Evolutionary conservation across 129 eudicot genomes (phyloP), one percentile per base, ranked within the genome.

Genomic region (Rutidosis leptorrhynchoides): DNA sequence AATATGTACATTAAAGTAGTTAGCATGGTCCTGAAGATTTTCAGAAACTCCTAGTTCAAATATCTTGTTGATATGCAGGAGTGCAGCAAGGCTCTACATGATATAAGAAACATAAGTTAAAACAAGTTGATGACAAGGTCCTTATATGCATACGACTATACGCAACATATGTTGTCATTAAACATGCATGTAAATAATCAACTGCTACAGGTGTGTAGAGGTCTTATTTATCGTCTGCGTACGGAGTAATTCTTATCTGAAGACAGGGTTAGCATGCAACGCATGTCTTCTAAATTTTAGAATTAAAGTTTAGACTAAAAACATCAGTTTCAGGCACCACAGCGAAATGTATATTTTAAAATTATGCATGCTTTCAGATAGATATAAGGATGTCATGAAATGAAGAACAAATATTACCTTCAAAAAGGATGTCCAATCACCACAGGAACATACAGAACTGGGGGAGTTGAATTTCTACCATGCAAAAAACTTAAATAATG

Each of bases 381-480:
- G 59, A 23, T 48, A 58, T 35, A 21, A 61, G 55, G 64, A 66
- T 42, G n/a, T n/a, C n/a, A n/a, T n/a, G 63, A 32, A 28, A 40
- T n/a, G 35, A 10, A 61, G 64, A 61, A 57, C 58, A 62, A 61
- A 70, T 3, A 56, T 25, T 78, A 92, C 98, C 98, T 88, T 93
- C 40, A 88, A 60, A 72, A 88, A 86, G 73, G 95, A 76, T 63
- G 92, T 70, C 98, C 98, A 93, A 75, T 93, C 98, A 81, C 83
- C 74, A 67, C 74, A 75, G 60, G 95, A 86, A 70, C 96, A 93
- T 74, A 78, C 61, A 20, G 95, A 86, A 72, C 95, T 88, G 22
- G 96, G 98, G 68, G 98, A 93, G 81, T 88, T 93, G 80, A 93
- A 83, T 86, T 93, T 93, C 96, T 93, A 30, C 70, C 53, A 72